These are phyloP conservation scores for Cyclocybe aegerita DNA, from an alignment of 768 basidiomycete genomes.

Conservation along the genomic window DNA sequence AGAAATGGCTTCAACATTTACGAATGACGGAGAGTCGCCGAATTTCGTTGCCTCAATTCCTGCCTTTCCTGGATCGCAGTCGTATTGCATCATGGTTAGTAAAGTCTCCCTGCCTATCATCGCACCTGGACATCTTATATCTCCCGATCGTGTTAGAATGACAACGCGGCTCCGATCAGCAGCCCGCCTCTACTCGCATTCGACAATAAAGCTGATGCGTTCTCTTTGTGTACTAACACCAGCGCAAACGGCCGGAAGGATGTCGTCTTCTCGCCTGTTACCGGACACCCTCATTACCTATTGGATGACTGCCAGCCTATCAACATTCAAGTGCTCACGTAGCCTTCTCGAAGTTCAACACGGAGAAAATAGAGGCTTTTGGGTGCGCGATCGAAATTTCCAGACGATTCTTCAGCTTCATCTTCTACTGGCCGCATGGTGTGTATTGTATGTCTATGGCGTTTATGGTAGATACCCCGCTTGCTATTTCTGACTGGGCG, in stretches of 20 bases:
- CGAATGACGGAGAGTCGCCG: conserved; percentile 40
- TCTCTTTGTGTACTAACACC: conserved; percentile 41
- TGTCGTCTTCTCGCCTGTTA: conserved; percentile 41
- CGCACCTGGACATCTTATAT: not conserved
- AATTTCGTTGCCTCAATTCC: conserved; percentile 44
- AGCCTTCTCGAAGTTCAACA: not conserved
- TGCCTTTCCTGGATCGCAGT: conserved; percentile 40
- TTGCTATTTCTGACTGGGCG: not conserved
- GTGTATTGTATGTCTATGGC: not conserved
- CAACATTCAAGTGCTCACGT: conserved; percentile 34
- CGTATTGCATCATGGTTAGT: conserved; percentile 39
- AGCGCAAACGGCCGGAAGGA: conserved; percentile 40
- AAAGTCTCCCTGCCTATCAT: not conserved
- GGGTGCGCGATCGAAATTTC: not conserved
- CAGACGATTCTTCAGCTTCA: not conserved
- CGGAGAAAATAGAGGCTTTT: not conserved
- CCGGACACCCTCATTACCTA: conserved; percentile 40
- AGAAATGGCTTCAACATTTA: conserved; percentile 36
- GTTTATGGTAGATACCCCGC: not conserved
- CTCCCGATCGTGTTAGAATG: conserved; percentile 16
- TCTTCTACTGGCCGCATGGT: not conserved
- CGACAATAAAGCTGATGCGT: conserved; percentile 38
- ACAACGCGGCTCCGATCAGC: conserved; percentile 21
- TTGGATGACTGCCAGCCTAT: conserved; percentile 37
- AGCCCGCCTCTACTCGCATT: conserved; percentile 35